Evolutionary conservation across 2,329 filamentous ascomycete species (phyloP).

Genomic region (Hypomyces perniciosus): DNA sequence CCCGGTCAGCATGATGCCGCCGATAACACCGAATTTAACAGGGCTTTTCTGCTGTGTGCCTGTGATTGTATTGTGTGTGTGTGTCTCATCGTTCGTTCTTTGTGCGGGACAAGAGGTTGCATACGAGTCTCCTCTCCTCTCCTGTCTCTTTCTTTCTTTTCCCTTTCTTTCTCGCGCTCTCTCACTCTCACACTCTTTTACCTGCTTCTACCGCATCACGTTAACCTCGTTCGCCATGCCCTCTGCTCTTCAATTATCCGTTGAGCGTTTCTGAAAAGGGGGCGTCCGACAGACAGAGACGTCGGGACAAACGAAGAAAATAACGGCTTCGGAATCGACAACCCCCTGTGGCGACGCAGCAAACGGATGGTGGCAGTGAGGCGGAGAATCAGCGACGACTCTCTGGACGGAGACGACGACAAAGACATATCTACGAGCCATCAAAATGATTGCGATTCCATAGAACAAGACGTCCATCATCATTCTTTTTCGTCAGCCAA

Average conservation of each 20-base stretch:
- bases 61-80: background rate
- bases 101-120: constrained; percentile 8
- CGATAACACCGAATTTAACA: background rate
- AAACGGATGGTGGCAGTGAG: background rate
- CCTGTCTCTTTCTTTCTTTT: background rate
- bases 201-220: constrained; percentile 4
- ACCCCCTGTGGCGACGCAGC: background rate
- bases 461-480: constrained; percentile 14
- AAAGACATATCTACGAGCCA: background rate
- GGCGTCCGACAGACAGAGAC: constrained; percentile 1
- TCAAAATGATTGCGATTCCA: constrained; percentile 11
- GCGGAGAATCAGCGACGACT: background rate
- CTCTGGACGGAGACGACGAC: background rate
- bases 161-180: background rate
- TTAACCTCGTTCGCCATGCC: constrained; percentile 15
- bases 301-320: constrained; percentile 8
- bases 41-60: background rate
- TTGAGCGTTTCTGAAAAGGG: constrained; percentile 12
- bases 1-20: background rate
- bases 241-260: constrained; percentile 8
- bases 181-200: constrained; percentile 8
- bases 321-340: background rate
- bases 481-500: constrained; percentile 13
- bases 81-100: constrained; percentile 1
- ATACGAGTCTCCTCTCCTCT: constrained; percentile 1